Evolutionary conservation across 129 eudicot species (phyloP).

Genomic region (Logfia minima): DNA sequence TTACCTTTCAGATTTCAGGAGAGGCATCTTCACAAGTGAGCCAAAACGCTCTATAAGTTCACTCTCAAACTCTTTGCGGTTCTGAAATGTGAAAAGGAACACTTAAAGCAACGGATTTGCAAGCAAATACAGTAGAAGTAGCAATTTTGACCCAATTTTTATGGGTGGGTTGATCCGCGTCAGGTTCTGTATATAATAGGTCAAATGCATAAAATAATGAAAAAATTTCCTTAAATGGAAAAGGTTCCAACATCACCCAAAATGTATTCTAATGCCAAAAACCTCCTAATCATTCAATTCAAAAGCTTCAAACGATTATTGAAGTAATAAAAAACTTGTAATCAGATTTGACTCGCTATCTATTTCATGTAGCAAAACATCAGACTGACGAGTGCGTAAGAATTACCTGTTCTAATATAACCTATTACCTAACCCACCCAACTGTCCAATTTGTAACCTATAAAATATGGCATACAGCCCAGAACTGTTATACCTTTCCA

Average conservation of each 20-base stretch:
- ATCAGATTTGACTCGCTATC: not conserved
- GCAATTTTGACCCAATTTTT: too few species aligned
- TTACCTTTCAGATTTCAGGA: conserved; percentile 73
- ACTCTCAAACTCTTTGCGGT: conserved; percentile 71
- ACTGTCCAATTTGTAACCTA: too few species aligned
- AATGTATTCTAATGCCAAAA: not conserved
- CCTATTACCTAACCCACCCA: not conserved
- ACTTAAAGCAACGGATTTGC: not conserved
- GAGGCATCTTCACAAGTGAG: conserved; percentile 92
- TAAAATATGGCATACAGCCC: not conserved
- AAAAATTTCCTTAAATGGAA: not conserved
- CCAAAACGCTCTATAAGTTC: conserved; percentile 94
- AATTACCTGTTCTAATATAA: not conserved
- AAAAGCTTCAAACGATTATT: not conserved
- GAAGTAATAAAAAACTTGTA: not conserved
- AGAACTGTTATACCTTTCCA: conserved; percentile 61
- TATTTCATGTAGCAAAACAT: not conserved
- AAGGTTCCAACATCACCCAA: not conserved
- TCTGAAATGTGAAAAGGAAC: conserved; percentile 42
- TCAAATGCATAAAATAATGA: not conserved
- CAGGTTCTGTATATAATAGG: not conserved
- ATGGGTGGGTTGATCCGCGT: not conserved
- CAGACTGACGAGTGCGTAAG: not conserved
- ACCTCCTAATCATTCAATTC: not conserved
- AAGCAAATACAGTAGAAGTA: not conserved